These are phyloP conservation scores for Paramyrothecium roridum DNA, from an alignment of 2,329 filamentous ascomycete genomes.

Conservation along the genomic window DNA sequence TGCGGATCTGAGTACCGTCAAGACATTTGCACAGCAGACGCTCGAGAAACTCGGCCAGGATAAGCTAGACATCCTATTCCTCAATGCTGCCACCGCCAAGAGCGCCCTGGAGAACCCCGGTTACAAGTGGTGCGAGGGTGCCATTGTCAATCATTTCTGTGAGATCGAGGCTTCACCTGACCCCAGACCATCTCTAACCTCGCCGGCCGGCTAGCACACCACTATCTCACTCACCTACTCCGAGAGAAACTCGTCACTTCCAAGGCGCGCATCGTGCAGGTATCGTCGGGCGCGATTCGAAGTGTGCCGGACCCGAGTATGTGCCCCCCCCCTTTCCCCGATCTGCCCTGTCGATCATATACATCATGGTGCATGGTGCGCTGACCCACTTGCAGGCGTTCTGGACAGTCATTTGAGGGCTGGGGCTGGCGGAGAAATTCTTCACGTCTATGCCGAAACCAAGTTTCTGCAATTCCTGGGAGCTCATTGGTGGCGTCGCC, in stretches of 20 bases:
- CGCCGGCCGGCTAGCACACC: conserved; percentile 37
- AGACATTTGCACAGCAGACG: conserved; percentile 41
- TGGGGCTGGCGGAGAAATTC: conserved; percentile 26
- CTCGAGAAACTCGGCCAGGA: conserved; percentile 36
- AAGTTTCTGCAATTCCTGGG: conserved; percentile 50
- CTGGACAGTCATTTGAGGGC: conserved; percentile 36
- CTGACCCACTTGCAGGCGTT: conserved; percentile 19
- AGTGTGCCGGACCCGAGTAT: conserved; percentile 34
- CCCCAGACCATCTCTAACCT: not conserved
- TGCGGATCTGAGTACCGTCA: conserved; percentile 38
- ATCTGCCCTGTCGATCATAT: not conserved
- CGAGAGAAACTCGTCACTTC: conserved; percentile 44
- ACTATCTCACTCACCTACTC: conserved; percentile 49
- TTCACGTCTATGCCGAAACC: conserved; percentile 34
- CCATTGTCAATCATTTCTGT: conserved; percentile 53
- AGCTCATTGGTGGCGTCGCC: conserved; percentile 54
- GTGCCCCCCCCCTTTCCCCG: too few species aligned
- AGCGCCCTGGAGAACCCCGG: conserved; percentile 28
- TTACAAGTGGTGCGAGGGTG: conserved; percentile 46
- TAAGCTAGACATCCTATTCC: conserved; percentile 44
- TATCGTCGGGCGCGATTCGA: conserved; percentile 47
- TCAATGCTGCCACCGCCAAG: conserved; percentile 46
- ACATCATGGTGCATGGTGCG: not conserved
- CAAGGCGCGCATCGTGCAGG: conserved; percentile 43
- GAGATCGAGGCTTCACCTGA: conserved; percentile 7